Evolutionary conservation across 2,329 filamentous ascomycete genomes (phyloP), one percentile per base, ranked within the genome.

Genomic region (Periconia sp.): DNA sequence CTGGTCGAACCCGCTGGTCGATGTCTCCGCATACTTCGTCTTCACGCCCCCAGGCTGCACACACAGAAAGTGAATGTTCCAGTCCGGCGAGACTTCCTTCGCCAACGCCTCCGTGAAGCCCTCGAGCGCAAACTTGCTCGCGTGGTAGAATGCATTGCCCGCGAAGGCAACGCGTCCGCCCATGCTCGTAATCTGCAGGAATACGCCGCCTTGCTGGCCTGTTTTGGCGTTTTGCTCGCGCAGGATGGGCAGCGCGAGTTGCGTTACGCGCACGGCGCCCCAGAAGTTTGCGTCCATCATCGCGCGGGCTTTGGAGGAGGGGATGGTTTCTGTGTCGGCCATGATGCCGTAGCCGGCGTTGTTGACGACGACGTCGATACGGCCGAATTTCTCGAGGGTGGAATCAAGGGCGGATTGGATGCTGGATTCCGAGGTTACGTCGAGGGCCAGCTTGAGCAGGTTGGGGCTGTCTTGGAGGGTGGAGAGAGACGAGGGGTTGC

Each of bases 331-430:
- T 17, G 23, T 55, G 35, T 38, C 71, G 6, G 45, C 70, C 22
- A 74, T 73, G 5, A 63, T 39, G 1, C 48, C 40, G 2, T 67
- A 58, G 1, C 73, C 60, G 53, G 89, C 88, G 2, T 59, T 59
- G 1, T 52, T 45, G 11, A 79, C 57, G 0, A 75, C 68, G 1
- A 53, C 43, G n/a, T 72, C 61, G 40, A 78, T 69, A 1, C 91
- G 88, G 61, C 90, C 87, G 65, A 84, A 92, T 31, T 76, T 77
- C 70, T 86, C 74, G 66, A 92, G 84, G 58, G 88, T 87, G 0
- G 56, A 48, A 0, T 41, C 19, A 11, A 78, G 51, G 0, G 73
- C 73, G 1, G 40, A 37, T 7, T 67, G 51, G 43, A 78, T 69
- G 1, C 70, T 68, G 0, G 37, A 16, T 0, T 52, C 46, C 0